A percentile compares a stretch with the other conserved stretches of the same genome.
These are phyloP conservation scores for Verticillium nubilum DNA, from an alignment of 2,329 filamentous ascomycete genomes.

Conservation along the genomic window DNA sequence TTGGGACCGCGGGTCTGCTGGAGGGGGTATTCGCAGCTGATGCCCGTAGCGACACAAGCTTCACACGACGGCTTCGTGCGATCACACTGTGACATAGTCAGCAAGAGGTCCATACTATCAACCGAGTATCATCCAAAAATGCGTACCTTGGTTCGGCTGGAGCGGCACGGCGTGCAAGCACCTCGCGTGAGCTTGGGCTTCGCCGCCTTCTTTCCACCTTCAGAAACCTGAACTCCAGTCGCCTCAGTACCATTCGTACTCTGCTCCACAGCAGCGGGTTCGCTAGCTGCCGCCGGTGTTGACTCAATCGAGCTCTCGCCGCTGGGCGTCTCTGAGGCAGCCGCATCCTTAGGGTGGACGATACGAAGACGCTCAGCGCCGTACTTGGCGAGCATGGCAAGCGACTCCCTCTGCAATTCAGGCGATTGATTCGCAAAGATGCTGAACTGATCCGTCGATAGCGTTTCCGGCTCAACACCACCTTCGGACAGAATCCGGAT, in stretches of 20 bases:
- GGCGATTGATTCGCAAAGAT: conserved; percentile 57
- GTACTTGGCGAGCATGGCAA: conserved; percentile 51
- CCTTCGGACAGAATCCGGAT: conserved; percentile 38
- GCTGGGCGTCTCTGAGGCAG: conserved; percentile 18
- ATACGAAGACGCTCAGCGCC: conserved; percentile 53
- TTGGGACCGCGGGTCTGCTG: conserved; percentile 17
- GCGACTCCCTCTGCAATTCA: conserved; percentile 46
- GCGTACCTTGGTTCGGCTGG: conserved; percentile 31
- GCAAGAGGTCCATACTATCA: not conserved
- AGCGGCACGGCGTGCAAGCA: conserved; percentile 30
- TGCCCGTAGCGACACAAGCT: conserved; percentile 25
- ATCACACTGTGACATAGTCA: conserved; percentile 29
- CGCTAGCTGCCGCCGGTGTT: not conserved
- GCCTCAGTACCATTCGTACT: not conserved
- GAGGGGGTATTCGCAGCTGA: conserved; percentile 33
- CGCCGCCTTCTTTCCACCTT: conserved; percentile 1
- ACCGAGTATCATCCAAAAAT: no score
- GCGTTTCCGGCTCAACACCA: conserved; percentile 45
- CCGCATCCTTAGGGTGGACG: conserved; percentile 43
- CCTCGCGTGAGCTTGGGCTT: conserved; percentile 19
- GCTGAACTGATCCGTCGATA: conserved; percentile 50
- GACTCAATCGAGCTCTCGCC: conserved; percentile 17
- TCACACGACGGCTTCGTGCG: conserved; percentile 32
- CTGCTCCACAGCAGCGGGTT: not conserved
- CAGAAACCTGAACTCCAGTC: not conserved